Conservation (phyloP, 108 stramenopile genomes). For the Schizochytrium sp. region DNA sequence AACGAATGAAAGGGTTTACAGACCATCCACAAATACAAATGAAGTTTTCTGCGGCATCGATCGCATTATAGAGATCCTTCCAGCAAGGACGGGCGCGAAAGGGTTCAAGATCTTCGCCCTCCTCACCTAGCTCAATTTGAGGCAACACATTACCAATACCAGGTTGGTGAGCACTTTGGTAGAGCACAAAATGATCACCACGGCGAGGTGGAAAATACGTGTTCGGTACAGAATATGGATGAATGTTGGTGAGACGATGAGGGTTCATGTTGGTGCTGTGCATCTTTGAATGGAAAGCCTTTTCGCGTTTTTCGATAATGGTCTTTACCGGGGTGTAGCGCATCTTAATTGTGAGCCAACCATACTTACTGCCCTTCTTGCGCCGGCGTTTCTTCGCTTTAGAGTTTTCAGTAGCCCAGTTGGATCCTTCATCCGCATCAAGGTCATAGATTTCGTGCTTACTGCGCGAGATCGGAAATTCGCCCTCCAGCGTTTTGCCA, state of each 20-base stretch:
- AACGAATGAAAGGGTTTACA: constrained; percentile 15
- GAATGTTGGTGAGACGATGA: constrained; percentile 32
- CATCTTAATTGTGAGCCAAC: constrained; percentile 41
- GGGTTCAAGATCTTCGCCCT: constrained; percentile 54
- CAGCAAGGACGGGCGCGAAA: constrained; percentile 44
- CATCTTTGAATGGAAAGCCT: not conserved
- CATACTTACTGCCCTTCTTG: constrained; percentile 40
- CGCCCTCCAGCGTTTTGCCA: constrained; percentile 5
- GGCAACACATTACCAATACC: constrained; percentile 36
- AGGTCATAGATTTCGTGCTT: constrained; percentile 25
- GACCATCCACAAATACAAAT: constrained; percentile 34
- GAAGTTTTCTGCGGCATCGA: constrained; percentile 13
- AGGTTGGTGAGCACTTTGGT: constrained; percentile 38
- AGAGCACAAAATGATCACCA: constrained; percentile 51
- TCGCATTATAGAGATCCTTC: constrained; percentile 20
- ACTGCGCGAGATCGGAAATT: constrained; percentile 26
- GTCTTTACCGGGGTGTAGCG: constrained; percentile 54
- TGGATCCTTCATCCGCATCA: constrained; percentile 9
- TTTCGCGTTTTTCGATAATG: not conserved
- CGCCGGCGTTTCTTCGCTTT: not conserved
- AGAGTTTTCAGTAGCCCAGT: constrained; percentile 26
- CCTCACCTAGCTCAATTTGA: constrained; percentile 48
- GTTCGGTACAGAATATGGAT: constrained; percentile 9
- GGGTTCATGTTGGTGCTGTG: constrained; percentile 20
- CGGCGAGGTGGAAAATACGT: constrained; percentile 31